A percentile compares a stretch with the other conserved stretches of the same genome.
Evolutionary conservation across 1,284 basidiomycete species (phyloP).

Genomic region (Thelephora terrestris): DNA sequence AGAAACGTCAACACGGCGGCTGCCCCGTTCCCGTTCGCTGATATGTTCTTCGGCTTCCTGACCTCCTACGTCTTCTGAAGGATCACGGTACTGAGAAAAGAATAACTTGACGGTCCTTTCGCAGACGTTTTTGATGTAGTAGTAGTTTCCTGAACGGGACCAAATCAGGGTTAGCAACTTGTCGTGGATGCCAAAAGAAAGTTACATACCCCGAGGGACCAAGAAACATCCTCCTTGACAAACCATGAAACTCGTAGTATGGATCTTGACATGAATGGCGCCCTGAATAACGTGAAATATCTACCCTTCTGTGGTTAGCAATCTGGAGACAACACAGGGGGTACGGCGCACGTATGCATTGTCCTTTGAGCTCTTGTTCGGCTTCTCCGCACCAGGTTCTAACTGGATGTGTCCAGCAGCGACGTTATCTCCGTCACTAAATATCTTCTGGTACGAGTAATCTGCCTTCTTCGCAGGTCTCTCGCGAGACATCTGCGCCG

Average conservation of each 20-base stretch:
- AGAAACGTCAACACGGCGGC: background rate
- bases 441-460: conserved; percentile 92
- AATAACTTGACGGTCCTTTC: conserved; percentile 76
- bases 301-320: conserved; percentile 29
- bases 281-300: conserved; percentile 86
- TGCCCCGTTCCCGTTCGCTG: conserved; percentile 4
- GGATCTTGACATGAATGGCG: conserved; percentile 77
- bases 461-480: conserved; percentile 46
- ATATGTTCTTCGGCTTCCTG: conserved; percentile 8
- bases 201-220: conserved; percentile 73
- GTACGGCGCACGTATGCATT: conserved; percentile 79
- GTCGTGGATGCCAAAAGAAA: background rate
- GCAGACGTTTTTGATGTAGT: conserved; percentile 83
- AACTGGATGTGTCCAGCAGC: conserved; percentile 85
- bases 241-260: conserved; percentile 70
- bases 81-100: conserved; percentile 87
- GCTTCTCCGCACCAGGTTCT: conserved; percentile 71
- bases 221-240: conserved; percentile 83
- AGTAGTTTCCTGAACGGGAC: conserved; percentile 64
- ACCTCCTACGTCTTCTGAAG: conserved; percentile 32
- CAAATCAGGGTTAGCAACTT: conserved; percentile 2
- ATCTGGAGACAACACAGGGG: background rate
- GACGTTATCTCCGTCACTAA: conserved; percentile 86
- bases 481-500: conserved; percentile 55
- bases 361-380: conserved; percentile 83